phyloP scores from a whole-genome alignment of 2,329 filamentous ascomycete species.

The Phoma herbarum region DNA sequence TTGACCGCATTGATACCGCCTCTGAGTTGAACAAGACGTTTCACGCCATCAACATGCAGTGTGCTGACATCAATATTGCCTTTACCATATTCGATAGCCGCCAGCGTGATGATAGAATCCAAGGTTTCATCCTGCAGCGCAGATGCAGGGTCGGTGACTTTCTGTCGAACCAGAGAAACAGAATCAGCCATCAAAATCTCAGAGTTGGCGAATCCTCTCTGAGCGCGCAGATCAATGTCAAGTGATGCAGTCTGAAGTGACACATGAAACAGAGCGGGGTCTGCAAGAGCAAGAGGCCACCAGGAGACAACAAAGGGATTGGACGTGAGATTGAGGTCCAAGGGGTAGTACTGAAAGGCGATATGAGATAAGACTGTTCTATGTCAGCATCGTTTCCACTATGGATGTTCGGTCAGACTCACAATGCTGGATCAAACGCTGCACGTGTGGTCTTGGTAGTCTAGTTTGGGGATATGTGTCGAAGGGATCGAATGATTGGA shows the following conservation, averaged over 20 bases:
- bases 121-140: slow-evolving; percentile 65
- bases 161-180: slow-evolving; percentile 61
- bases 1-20: slow-evolving; percentile 61
- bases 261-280: slow-evolving; percentile 67
- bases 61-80: slow-evolving; percentile 57
- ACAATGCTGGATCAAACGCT: slow-evolving; percentile 67
- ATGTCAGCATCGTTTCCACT: not conserved
- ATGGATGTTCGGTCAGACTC: slow-evolving; percentile 30
- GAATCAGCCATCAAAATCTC: slow-evolving; percentile 67
- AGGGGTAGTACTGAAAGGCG: slow-evolving; percentile 67
- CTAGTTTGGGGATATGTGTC: slow-evolving; percentile 65
- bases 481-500: slow-evolving; percentile 62
- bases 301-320: slow-evolving; percentile 68
- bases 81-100: slow-evolving; percentile 67
- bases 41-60: slow-evolving; percentile 62
- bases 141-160: slow-evolving; percentile 57
- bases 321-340: slow-evolving; percentile 61
- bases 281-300: slow-evolving; percentile 66
- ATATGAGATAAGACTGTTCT: slow-evolving; percentile 63
- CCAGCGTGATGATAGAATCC: slow-evolving; percentile 66
- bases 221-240: slow-evolving; percentile 62
- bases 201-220: slow-evolving; percentile 63
- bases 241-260: slow-evolving; percentile 67
- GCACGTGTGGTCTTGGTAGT: slow-evolving; percentile 61
- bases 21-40: slow-evolving; percentile 59